Evolutionary conservation across 768 basidiomycete species (phyloP), one percentile per base, ranked within the genome.

Genomic region (Kwoniella pini): DNA sequence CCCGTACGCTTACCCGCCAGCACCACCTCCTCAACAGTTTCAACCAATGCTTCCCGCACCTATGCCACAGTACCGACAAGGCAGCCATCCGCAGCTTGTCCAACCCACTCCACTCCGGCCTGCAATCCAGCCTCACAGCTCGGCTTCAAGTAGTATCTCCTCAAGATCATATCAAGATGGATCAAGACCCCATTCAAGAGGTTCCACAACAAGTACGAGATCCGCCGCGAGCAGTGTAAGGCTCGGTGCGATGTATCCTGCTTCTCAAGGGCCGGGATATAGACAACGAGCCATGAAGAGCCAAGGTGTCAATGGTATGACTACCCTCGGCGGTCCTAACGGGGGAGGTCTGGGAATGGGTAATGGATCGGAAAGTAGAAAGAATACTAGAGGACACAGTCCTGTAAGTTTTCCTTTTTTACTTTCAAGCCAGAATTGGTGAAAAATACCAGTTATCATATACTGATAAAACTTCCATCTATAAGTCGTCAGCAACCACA

Each of bases 371-470:
- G 52, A 39, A 17, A 15, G 33, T 44, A 64, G 36, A 46, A 36
- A 51, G 46, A 44, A 66, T 21, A 54, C 48, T n/a, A 45, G 73
- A 38, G 70, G 57, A 1, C 70, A 75, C 27, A 75, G 73, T 65
- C 73, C 73, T 22, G 73, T 75, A 51, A 63, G 73, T 67, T 24
- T n/a, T n/a, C n/a, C n/a, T n/a, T n/a, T n/a, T n/a, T n/a, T n/a
- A n/a, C n/a, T n/a, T n/a, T 36, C 33, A 36, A 36, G 7, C 33
- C 7, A 36, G 40, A 42, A 7, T 42, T 42, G 9, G 40, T 42
- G n/a, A n/a, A n/a, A n/a, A n/a, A n/a, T n/a, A n/a, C n/a, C n/a
- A 36, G 7, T 36, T 7, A 36, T 15, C 15, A 36, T 7, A 36
- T 15, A 36, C 15, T 36, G 33, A 36, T 36, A 36, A 7, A 19